Evolutionary conservation across 2,329 filamentous ascomycete genomes (phyloP).

Genomic region (Lasiodiplodia theobromae): DNA sequence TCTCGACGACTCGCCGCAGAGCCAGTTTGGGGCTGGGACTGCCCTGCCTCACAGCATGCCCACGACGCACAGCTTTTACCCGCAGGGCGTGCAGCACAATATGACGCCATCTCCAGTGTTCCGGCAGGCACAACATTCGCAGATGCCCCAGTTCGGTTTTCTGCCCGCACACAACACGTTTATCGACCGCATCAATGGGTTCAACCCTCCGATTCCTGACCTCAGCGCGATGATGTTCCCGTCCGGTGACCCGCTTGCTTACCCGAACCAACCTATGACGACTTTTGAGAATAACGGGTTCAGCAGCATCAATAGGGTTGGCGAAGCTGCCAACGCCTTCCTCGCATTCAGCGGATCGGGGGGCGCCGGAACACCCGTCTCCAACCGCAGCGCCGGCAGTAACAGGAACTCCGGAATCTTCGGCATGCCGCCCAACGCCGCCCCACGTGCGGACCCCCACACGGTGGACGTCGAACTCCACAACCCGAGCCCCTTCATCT

Average conservation of each 20-base stretch:
- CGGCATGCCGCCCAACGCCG: conserved; percentile 19
- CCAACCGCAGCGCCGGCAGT: background rate
- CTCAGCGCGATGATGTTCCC: conserved; percentile 83
- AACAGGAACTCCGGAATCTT: conserved; percentile 24
- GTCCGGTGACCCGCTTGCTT: conserved; percentile 78
- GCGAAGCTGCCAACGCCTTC: conserved; percentile 11
- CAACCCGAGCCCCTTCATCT: conserved; percentile 25
- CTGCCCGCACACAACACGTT: conserved; percentile 42
- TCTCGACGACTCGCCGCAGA: conserved; percentile 8
- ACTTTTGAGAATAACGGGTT: conserved; percentile 54
- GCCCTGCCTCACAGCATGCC: conserved; percentile 22
- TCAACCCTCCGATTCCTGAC: conserved; percentile 65
- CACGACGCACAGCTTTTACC: conserved; percentile 16
- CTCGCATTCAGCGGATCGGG: conserved; percentile 2
- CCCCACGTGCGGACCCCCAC: conserved; percentile 24
- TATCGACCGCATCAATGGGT: conserved; percentile 38
- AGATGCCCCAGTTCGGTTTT: conserved; percentile 13
- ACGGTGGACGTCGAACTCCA: conserved; percentile 28
- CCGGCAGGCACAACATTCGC: conserved; percentile 12
- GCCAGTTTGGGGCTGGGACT: background rate
- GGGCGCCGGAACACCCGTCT: conserved; percentile 6
- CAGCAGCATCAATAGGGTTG: conserved; percentile 31
- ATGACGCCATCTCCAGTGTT: conserved; percentile 21
- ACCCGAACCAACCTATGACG: conserved; percentile 78
- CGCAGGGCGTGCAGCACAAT: conserved; percentile 11